Evolutionary conservation across 371 early-diverging fungal genomes (phyloP).

Genomic region (Mucor lusitanicus): DNA sequence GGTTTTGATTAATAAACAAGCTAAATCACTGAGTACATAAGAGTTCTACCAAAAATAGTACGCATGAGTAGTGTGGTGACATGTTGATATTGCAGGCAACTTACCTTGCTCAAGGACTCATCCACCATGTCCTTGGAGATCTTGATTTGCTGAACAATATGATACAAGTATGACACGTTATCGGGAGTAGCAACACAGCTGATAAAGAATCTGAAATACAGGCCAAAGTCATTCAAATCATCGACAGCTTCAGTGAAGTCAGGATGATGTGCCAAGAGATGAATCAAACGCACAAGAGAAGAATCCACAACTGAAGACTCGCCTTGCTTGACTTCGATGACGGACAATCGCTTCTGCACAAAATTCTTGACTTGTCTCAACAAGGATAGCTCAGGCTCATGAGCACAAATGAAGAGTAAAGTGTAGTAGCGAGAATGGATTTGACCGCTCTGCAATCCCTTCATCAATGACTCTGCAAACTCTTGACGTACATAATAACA

Average conservation of each 20-base stretch:
- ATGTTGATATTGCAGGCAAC: neutral
- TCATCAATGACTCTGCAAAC: conserved; percentile 74
- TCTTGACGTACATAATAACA: conserved; percentile 81
- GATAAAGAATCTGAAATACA: conserved; percentile 85
- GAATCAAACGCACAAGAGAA: conserved; percentile 69
- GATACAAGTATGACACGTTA: conserved; percentile 84
- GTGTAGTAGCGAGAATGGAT: conserved; percentile 74
- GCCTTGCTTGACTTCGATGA: conserved; percentile 7
- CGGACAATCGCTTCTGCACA: conserved; percentile 32
- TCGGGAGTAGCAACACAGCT: conserved; percentile 76
- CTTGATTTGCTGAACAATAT: conserved; percentile 79
- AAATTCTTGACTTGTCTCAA: conserved; percentile 41
- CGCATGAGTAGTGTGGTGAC: neutral
- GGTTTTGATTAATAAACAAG: conserved; percentile 76
- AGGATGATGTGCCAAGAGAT: conserved; percentile 89
- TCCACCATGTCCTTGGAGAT: conserved; percentile 64
- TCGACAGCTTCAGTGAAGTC: conserved; percentile 72
- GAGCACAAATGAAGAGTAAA: conserved; percentile 77
- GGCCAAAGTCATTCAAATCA: conserved; percentile 51
- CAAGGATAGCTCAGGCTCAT: conserved; percentile 81
- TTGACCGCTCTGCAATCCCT: conserved; percentile 57
- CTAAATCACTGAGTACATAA: conserved; percentile 82
- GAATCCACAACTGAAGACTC: conserved; percentile 55
- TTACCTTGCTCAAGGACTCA: conserved; percentile 51
- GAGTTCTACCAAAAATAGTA: conserved; percentile 54